Conservation (phyloP, 2,329 filamentous ascomycete species). For the Colletotrichum higginsianum region DNA sequence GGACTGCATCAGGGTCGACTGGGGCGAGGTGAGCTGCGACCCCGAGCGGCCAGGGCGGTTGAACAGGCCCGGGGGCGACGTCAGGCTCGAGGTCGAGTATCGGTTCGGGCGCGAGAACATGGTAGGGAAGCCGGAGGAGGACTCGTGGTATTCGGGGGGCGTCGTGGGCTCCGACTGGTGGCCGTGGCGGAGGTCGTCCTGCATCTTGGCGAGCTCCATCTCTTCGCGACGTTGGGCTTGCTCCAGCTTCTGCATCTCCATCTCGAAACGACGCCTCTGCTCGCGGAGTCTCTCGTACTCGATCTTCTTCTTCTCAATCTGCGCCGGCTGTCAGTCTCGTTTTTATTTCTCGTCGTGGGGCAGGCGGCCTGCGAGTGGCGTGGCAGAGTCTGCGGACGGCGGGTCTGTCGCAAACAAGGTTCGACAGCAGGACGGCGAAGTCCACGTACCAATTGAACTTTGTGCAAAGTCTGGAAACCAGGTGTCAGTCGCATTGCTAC, state of each 20-base stretch:
- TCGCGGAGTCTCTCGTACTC: slow-evolving; percentile 94
- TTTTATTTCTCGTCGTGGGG: background rate
- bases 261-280: slow-evolving; percentile 90
- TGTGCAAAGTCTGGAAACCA: slow-evolving; percentile 72
- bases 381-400: slow-evolving; percentile 8
- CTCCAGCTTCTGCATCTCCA: slow-evolving; percentile 92
- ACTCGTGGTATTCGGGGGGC: slow-evolving; percentile 90
- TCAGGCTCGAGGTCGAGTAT: slow-evolving; percentile 90
- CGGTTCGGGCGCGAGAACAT: slow-evolving; percentile 88
- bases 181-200: slow-evolving; percentile 81
- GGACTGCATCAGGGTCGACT: slow-evolving; percentile 72
- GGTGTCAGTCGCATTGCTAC: slow-evolving; percentile 32
- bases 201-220: slow-evolving; percentile 87
- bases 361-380: background rate
- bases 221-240: slow-evolving; percentile 87
- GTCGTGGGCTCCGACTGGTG: slow-evolving; percentile 97
- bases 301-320: slow-evolving; percentile 95
- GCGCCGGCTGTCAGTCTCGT: slow-evolving; percentile 55
- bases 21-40: slow-evolving; percentile 85
- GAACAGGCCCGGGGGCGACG: slow-evolving; percentile 83
- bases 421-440: background rate
- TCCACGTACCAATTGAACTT: slow-evolving; percentile 81
- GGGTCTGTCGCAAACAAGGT: slow-evolving; percentile 9
- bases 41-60: slow-evolving; percentile 82
- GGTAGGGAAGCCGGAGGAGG: slow-evolving; percentile 77